Evolutionary conservation across 1,139 yeast species (phyloP), one percentile per base, ranked within the genome.

Genomic region (Scheffersomyces cryptocercus): DNA sequence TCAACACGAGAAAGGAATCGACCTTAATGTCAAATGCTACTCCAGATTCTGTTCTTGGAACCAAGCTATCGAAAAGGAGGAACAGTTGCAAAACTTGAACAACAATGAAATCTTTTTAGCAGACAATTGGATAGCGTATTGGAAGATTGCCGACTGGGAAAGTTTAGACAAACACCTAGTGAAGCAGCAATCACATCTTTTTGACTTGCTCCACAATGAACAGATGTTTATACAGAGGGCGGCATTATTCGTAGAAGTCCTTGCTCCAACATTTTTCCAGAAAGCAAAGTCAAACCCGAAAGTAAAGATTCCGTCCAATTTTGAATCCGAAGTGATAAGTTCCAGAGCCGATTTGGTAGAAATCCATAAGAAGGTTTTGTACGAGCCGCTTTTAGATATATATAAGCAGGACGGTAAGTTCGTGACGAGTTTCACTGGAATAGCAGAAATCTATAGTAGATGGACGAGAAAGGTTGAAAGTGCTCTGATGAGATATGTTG

Each of bases 191-290:
- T 85, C 88, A 41, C 82, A 84, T 40, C 78, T 88, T 5, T 91
- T 86, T 62, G 96, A 89, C 58, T 66, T 88, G 38, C 79, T 89
- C 30, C 74, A 84, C 44, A 79, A 84, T 41, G 96, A 88, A 51
- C 90, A 85, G 52, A 78, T 82, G n/a, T 86, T 85, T 46, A 76
- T 88, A 28, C 82, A 80, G 43, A 77, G 89, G 56, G 84, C 91
- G 3, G 73, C 75, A 50, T 81, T 87, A 6, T 84, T 88, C 46
- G 72, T 85, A 3, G 79, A 80, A 29, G 46, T 58, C 10, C 78
- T 71, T 5, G 77, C 71, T 0, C 79, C 79, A 0, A 73, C 64
- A 43, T 73, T 74, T 42, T 57, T 73, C 24, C 66, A 53, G 20
- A 31, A 8, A 31, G 35, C 35, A 10, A 31, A 31, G 20, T 14